Evolutionary conservation across 106 monocot species (phyloP).

Genomic region (Dioscorea zingiberensis): DNA sequence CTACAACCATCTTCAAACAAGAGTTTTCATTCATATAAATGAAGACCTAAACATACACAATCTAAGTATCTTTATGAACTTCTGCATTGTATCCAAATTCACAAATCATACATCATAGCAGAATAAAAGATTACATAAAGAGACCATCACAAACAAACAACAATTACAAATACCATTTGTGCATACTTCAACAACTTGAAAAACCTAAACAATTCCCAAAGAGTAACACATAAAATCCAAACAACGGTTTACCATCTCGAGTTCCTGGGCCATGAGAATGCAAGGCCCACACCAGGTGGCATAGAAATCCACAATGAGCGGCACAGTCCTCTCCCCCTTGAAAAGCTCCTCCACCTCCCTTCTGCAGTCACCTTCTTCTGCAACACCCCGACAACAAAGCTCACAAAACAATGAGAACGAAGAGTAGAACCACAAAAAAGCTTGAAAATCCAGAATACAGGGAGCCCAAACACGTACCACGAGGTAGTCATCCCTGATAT

Average conservation of each 20-base stretch:
- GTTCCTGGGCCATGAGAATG: slow-evolving; percentile 90
- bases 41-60: too few relatives aligned
- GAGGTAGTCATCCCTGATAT: slow-evolving; percentile 69
- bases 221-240: background rate
- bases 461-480: slow-evolving; percentile 29
- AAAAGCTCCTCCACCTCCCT: slow-evolving; percentile 66
- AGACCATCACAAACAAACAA: background rate
- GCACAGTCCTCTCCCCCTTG: slow-evolving; percentile 61
- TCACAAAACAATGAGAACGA: background rate
- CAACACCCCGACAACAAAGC: background rate
- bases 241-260: slow-evolving; percentile 62
- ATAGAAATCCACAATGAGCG: slow-evolving; percentile 82
- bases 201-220: background rate
- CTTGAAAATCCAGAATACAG: background rate
- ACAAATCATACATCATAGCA: too few relatives aligned
- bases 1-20: too few relatives aligned
- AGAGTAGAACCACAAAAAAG: background rate
- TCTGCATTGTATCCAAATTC: too few relatives aligned
- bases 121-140: too few relatives aligned
- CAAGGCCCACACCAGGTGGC: slow-evolving; percentile 99
- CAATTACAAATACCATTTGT: background rate
- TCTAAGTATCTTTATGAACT: too few relatives aligned
- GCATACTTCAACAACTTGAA: background rate
- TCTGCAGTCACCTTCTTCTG: slow-evolving; percentile 87
- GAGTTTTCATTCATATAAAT: too few relatives aligned